These are phyloP conservation scores for Albatrellus ellisii DNA, from an alignment of 768 basidiomycete genomes.

Conservation along the genomic window DNA sequence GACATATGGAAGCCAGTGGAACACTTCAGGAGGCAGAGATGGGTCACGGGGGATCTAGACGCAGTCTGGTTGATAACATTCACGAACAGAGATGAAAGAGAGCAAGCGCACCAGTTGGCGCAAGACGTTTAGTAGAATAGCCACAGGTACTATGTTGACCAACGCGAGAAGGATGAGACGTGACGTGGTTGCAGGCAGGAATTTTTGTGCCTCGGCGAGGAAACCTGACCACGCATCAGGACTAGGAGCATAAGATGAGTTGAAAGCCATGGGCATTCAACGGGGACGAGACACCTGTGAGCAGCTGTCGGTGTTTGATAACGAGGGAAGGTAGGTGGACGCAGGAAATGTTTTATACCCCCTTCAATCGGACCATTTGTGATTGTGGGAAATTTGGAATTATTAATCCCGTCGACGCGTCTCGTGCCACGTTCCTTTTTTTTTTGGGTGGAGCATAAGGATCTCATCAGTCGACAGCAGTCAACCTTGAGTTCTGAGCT, in stretches of 20 bases:
- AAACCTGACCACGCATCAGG: conserved; percentile 18
- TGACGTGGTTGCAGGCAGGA: conserved; percentile 15
- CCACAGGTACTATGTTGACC: conserved; percentile 56
- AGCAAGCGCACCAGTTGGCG: conserved; percentile 60
- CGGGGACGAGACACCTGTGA: neutral
- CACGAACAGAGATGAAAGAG: neutral
- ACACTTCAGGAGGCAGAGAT: conserved; percentile 78
- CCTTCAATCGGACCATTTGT: conserved; percentile 1
- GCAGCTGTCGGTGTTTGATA: neutral
- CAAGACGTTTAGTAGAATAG: conserved; percentile 60
- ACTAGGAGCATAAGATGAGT: conserved; percentile 11
- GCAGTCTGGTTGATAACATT: conserved; percentile 3
- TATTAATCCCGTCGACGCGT: too few relatives aligned
- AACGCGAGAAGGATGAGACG: conserved; percentile 27
- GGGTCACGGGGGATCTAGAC: conserved; percentile 58
- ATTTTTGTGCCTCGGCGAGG: conserved; percentile 15
- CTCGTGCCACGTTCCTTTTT: too few relatives aligned
- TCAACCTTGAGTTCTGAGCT: too few relatives aligned
- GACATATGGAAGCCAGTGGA: conserved; percentile 83
- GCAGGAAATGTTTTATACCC: too few relatives aligned
- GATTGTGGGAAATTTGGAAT: conserved; percentile 1
- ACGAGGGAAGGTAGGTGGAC: neutral
- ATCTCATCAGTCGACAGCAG: too few relatives aligned
- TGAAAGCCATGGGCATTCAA: conserved; percentile 14
- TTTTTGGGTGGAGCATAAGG: too few relatives aligned